Percentiles rank a stretch among this genome's conserved stretches.
phyloP scores from a whole-genome alignment of 208 protist species.

The Trypanosoma caninum region DNA sequence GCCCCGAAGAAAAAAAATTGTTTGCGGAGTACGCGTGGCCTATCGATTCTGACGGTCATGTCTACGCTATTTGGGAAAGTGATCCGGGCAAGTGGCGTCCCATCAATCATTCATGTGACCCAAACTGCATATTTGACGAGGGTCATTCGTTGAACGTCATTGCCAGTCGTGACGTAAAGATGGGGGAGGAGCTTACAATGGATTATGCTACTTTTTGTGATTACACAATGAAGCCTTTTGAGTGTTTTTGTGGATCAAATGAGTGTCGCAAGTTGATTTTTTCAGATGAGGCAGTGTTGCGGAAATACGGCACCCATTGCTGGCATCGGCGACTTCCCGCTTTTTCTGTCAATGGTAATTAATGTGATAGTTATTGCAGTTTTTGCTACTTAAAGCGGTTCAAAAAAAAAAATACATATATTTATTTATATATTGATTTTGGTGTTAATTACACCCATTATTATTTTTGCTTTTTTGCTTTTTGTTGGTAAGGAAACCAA shows the following conservation, averaged over 20 bases:
- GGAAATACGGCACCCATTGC: slow-evolving; percentile 57
- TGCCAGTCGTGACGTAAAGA: slow-evolving; percentile 55
- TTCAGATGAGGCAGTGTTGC: slow-evolving; percentile 45
- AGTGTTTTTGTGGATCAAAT: slow-evolving; percentile 60
- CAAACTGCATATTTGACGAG: slow-evolving; percentile 76
- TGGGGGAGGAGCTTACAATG: slow-evolving; percentile 80
- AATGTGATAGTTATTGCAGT: not conserved
- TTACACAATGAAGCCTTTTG: slow-evolving; percentile 80
- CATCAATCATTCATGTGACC: slow-evolving; percentile 88
- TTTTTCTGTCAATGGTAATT: not conserved
- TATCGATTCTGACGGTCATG: slow-evolving; percentile 72
- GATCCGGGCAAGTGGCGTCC: slow-evolving; percentile 74
- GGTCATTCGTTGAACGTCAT: slow-evolving; percentile 86
- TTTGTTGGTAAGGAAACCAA: not conserved
- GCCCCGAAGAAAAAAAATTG: slow-evolving; percentile 33
- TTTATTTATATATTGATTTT: not conserved
- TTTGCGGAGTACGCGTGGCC: slow-evolving; percentile 91
- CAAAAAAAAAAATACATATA: slow-evolving; percentile 2
- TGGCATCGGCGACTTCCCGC: slow-evolving; percentile 57
- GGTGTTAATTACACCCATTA: not conserved
- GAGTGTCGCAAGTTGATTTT: slow-evolving; percentile 60
- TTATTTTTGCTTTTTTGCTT: not conserved
- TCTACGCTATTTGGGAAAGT: slow-evolving; percentile 85
- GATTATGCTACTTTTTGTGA: slow-evolving; percentile 92
- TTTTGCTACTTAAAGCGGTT: not conserved